Base-by-base conservation (phyloP, 208 protist species). In the Crithidia acanthocephali region DNA sequence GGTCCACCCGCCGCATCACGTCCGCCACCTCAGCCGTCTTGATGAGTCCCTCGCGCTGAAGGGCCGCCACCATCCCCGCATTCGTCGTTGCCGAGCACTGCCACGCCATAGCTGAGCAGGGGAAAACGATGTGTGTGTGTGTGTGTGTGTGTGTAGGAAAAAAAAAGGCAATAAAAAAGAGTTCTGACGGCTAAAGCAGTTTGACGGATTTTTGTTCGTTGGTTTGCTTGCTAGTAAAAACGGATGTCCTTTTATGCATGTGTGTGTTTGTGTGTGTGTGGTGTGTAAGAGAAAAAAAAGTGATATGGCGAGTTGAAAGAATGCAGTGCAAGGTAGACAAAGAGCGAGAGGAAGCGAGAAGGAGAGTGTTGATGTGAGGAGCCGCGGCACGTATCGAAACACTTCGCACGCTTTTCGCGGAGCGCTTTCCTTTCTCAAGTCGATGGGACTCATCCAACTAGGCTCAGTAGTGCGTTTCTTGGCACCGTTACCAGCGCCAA, bases 1-100 rank as follows among this genome's bases (percentile, higher is more conserved):
- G 91, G 81, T 97, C 94, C 5, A 95, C 81, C 8, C 65, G 72
- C 0, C 44, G 81, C 84, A 97, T 85, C 42, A 87, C 90, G 0
- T 68, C 73, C 18, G 74, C 68, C 25, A 97, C 84, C 18, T 65
- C 68, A 11, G 76, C 32, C 9, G 76, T 91, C 37, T 79, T 86
- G 20, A 95, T 69, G 35, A 95, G 67, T 2, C 70, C 78, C 23
- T 84, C 72, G 23, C 68, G 58, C 23, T 82, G 76, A 27, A 97
- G 71, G 10, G 83, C 80, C 5, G 48, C 60, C 32, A 97, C 76
- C 53, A 97, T 76, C 37, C 66, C 77, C 11, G 63, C 77, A 62
- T 97, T 96, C 5, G 81, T 92, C 40, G 63, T 64, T 10, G 79
- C 83, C 11, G 88, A 93, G 76, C 91, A 94, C 28, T 57, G 79